These are phyloP conservation scores for Coemansia biformis DNA, from an alignment of 192 early-diverging fungal genomes.

Conservation along the genomic window DNA sequence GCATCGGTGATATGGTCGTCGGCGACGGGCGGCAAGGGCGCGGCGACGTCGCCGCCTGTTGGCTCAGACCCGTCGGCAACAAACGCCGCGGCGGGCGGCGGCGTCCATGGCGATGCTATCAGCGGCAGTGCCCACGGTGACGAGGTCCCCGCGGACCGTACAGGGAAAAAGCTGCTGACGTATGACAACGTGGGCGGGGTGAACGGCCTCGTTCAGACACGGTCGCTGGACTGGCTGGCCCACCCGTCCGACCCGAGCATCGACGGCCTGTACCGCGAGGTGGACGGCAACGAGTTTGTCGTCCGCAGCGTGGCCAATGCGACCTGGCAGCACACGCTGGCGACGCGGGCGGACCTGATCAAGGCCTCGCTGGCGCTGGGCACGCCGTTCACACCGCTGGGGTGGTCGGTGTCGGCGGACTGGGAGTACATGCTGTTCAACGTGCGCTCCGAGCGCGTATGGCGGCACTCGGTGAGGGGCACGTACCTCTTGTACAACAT, in stretches of 20 bases:
- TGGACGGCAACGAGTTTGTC: constrained; percentile 9
- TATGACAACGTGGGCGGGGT: constrained; percentile 32
- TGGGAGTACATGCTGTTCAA: constrained; percentile 71
- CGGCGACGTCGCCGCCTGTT: not conserved
- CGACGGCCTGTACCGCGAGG: constrained; percentile 40
- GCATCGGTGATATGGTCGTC: constrained; percentile 19
- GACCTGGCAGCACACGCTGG: constrained; percentile 36
- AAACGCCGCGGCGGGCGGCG: too few relatives aligned
- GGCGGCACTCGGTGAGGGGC: constrained; percentile 80
- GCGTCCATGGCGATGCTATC: not conserved
- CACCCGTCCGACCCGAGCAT: constrained; percentile 32
- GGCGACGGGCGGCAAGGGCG: not conserved
- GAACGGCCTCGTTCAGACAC: constrained; percentile 18
- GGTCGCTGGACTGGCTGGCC: constrained; percentile 42
- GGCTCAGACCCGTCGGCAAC: too few relatives aligned
- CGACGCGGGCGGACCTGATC: constrained; percentile 16
- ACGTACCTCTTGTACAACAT: constrained; percentile 77
- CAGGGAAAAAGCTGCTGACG: constrained; percentile 37
- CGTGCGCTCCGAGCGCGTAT: constrained; percentile 59
- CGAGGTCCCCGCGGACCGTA: constrained; percentile 14
- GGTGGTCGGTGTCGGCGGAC: constrained; percentile 68
- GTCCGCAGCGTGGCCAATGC: constrained; percentile 30
- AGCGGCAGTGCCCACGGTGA: not conserved
- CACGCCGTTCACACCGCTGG: constrained; percentile 40
- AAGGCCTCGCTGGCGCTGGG: constrained; percentile 23